phyloP scores from a whole-genome alignment of 75 land plant species.

The Pinus tabuliformis region DNA sequence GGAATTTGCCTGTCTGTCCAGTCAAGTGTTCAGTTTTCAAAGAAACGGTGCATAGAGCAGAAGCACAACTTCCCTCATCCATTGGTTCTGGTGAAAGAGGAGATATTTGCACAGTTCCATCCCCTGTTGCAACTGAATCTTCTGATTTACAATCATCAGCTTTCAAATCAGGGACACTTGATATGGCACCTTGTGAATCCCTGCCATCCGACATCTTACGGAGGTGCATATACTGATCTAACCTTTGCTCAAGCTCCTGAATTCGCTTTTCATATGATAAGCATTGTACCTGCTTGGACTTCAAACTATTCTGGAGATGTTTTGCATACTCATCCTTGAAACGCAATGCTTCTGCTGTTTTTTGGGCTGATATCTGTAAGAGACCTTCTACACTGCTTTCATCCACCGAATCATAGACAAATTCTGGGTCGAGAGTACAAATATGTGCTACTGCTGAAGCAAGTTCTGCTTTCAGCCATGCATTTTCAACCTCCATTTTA shows the following conservation, averaged over 20 bases:
- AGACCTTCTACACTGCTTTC: conserved; percentile 30
- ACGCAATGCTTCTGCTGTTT: conserved; percentile 80
- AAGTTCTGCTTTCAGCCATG: conserved; percentile 88
- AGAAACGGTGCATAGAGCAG: conserved; percentile 22
- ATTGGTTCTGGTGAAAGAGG: conserved; percentile 52
- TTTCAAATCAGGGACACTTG: conserved; percentile 16
- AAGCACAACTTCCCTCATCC: conserved; percentile 71
- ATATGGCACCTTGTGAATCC: conserved; percentile 21
- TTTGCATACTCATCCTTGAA: conserved; percentile 90
- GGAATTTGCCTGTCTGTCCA: conserved; percentile 19
- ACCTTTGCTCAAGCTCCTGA: conserved; percentile 79
- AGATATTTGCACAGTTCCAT: conserved; percentile 25
- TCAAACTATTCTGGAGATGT: conserved; percentile 62
- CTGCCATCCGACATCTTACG: conserved; percentile 32
- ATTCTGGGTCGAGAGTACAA: conserved; percentile 60
- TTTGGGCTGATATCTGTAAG: conserved; percentile 56
- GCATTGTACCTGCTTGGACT: conserved; percentile 67
- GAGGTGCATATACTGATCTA: conserved; percentile 60
- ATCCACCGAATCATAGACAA: conserved; percentile 46
- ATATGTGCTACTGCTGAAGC: conserved; percentile 80
- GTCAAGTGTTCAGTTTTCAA: conserved; percentile 7
- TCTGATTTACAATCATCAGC: conserved; percentile 44
- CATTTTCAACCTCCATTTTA: conserved; percentile 97
- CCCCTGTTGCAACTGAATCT: conserved; percentile 41
- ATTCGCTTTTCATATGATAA: conserved; percentile 80